phyloP scores from a whole-genome alignment of 176 grass and related monocot genomes.

The Areca catechu region DNA sequence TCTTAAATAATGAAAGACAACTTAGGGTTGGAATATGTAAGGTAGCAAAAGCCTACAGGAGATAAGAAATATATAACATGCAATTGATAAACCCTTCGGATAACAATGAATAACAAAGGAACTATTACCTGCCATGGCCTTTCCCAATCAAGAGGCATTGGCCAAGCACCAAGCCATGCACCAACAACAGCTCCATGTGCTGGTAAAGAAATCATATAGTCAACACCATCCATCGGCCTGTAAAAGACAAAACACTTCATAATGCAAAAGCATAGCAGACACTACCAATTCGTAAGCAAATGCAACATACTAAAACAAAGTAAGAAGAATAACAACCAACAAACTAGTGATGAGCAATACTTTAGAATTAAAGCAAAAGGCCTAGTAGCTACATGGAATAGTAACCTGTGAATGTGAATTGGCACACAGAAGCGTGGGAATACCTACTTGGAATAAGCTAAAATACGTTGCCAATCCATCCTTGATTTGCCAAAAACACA shows the following conservation, averaged over 20 bases:
- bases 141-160: slow-evolving; percentile 98
- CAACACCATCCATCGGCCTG: slow-evolving; percentile 30
- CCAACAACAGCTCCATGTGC: slow-evolving; percentile 77
- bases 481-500: slow-evolving; percentile 77
- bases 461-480: slow-evolving; percentile 52
- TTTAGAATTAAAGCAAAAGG: no score
- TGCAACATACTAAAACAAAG: background rate
- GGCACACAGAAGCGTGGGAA: background rate
- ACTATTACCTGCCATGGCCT: slow-evolving; percentile 75
- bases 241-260: slow-evolving; percentile 20
- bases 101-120: background rate
- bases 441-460: slow-evolving; percentile 65
- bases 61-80: background rate
- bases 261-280: background rate
- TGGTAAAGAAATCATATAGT: slow-evolving; percentile 75
- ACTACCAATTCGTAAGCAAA: no score
- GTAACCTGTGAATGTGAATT: background rate
- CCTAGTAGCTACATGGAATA: no score
- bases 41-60: background rate
- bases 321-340: slow-evolving; percentile 10
- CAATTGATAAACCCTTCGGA: background rate
- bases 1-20: no score
- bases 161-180: slow-evolving; percentile 90
- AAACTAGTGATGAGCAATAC: no score
- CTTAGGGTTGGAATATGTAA: background rate